These are phyloP conservation scores for Neonectria coccinea DNA, from an alignment of 2,329 filamentous ascomycete genomes.

Conservation along the genomic window DNA sequence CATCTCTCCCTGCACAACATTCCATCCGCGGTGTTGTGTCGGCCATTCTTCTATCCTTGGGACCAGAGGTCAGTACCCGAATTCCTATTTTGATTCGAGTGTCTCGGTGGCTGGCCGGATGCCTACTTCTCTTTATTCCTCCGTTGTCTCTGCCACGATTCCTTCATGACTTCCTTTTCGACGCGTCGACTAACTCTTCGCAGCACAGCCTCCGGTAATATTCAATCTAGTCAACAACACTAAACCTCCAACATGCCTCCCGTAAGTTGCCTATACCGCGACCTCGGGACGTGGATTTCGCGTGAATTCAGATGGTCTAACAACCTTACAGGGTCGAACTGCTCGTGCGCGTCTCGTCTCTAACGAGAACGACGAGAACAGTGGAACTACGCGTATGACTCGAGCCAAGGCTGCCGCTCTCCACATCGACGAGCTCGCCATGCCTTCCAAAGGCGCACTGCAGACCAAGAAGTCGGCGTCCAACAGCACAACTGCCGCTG, in stretches of 20 bases:
- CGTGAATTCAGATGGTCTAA: conserved; percentile 25
- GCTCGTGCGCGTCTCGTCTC: conserved; percentile 80
- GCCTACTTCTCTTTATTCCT: conserved; percentile 21
- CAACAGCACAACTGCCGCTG: conserved; percentile 61
- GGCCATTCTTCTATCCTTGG: conserved; percentile 48
- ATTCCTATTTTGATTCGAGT: conserved; percentile 46
- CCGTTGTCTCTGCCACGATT: conserved; percentile 26
- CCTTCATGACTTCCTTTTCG: conserved; percentile 25
- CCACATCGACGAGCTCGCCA: conserved; percentile 71
- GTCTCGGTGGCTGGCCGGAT: conserved; percentile 45
- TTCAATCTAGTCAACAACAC: conserved; percentile 37
- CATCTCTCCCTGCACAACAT: conserved; percentile 50
- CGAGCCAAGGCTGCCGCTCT: conserved; percentile 89
- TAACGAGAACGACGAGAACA: conserved; percentile 97
- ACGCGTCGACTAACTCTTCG: conserved; percentile 45
- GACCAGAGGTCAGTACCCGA: conserved; percentile 51
- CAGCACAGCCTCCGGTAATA: conserved; percentile 39
- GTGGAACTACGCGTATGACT: conserved; percentile 83
- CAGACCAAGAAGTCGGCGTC: conserved; percentile 76
- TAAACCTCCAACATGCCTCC: conserved; percentile 51
- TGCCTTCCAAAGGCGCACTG: conserved; percentile 70
- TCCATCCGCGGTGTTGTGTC: conserved; percentile 52
- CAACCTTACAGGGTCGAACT: conserved; percentile 68
- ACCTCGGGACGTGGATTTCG: conserved; percentile 8
- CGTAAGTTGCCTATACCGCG: conserved; percentile 46